phyloP scores from a whole-genome alignment of 192 early-diverging fungal genomes.

The Podila epigama region DNA sequence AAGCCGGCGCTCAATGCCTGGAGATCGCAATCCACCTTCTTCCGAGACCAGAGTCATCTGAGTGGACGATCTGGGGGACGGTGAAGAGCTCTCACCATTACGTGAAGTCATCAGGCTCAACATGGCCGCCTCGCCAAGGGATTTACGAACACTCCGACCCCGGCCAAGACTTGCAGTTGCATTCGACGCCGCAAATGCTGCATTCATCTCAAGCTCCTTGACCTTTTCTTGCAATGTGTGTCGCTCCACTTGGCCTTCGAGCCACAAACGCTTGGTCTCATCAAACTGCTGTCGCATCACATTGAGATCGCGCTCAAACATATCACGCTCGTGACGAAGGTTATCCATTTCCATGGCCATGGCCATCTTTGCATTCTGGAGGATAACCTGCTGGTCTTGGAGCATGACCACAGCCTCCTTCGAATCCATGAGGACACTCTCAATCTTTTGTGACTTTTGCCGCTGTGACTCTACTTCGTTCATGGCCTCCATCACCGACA shows the following conservation, averaged over 20 bases:
- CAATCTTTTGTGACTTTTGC: conserved; percentile 34
- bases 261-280: conserved; percentile 39
- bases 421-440: conserved; percentile 39
- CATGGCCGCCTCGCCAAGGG: conserved; percentile 32
- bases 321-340: conserved; percentile 36
- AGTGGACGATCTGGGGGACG: conserved; percentile 20
- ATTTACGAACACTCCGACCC: conserved; percentile 31
- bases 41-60: conserved; percentile 16
- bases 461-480: conserved; percentile 43
- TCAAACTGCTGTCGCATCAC: conserved; percentile 48
- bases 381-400: conserved; percentile 34
- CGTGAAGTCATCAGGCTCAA: conserved; percentile 33
- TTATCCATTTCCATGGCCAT: conserved; percentile 46
- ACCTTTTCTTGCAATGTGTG: conserved; percentile 43
- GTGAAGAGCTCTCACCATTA: conserved; percentile 26
- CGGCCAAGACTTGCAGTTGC: conserved; percentile 6
- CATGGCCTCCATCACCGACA: conserved; percentile 44
- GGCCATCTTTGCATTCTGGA: conserved; percentile 30
- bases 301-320: conserved; percentile 28
- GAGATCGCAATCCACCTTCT: neutral
- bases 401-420: conserved; percentile 42
- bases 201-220: conserved; percentile 49
- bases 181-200: conserved; percentile 30
- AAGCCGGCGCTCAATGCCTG: conserved; percentile 6
- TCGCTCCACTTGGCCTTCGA: conserved; percentile 41